phyloP scores from a whole-genome alignment of 2,329 filamentous ascomycete species.

The Herpotrichia juniperi region DNA sequence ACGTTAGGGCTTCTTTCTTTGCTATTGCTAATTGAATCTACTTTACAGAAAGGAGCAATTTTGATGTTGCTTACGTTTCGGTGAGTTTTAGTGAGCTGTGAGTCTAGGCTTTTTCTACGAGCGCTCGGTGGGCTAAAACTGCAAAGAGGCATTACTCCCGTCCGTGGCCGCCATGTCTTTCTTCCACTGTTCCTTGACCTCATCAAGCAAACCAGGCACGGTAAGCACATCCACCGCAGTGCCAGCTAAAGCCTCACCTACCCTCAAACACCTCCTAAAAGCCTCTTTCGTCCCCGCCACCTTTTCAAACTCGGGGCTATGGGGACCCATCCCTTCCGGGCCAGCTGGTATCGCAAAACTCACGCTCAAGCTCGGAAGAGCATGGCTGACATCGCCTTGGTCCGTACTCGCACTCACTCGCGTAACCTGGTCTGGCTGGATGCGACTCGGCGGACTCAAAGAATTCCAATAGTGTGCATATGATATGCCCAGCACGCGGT shows the following conservation, averaged over 20 bases:
- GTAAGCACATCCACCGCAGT: slow-evolving; percentile 45
- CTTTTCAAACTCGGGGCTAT: slow-evolving; percentile 49
- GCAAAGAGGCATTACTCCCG: too few relatives aligned
- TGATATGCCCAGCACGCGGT: slow-evolving; percentile 52
- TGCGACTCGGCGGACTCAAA: slow-evolving; percentile 21
- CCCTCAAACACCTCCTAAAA: slow-evolving; percentile 40
- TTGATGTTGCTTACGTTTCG: too few relatives aligned
- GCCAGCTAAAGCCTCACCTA: slow-evolving; percentile 43
- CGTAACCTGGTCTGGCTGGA: slow-evolving; percentile 19
- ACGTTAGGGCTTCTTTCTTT: too few relatives aligned
- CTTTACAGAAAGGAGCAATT: too few relatives aligned
- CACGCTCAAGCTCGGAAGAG: slow-evolving; percentile 60
- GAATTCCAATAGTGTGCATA: slow-evolving; percentile 36
- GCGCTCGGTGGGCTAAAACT: too few relatives aligned
- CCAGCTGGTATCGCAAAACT: slow-evolving; percentile 56
- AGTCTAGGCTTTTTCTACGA: too few relatives aligned
- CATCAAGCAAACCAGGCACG: slow-evolving; percentile 1
- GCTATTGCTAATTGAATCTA: too few relatives aligned
- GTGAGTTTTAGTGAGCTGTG: too few relatives aligned
- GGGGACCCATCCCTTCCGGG: slow-evolving; percentile 39
- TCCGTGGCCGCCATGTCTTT: slow-evolving; percentile 5
- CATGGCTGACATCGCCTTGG: slow-evolving; percentile 65
- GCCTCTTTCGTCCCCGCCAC: slow-evolving; percentile 44
- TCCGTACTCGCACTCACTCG: slow-evolving; percentile 61
- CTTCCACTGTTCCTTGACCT: slow-evolving; percentile 9